Base-by-base conservation (phyloP, 2,329 filamentous ascomycete species). In the Pestalotiopsis fici region DNA sequence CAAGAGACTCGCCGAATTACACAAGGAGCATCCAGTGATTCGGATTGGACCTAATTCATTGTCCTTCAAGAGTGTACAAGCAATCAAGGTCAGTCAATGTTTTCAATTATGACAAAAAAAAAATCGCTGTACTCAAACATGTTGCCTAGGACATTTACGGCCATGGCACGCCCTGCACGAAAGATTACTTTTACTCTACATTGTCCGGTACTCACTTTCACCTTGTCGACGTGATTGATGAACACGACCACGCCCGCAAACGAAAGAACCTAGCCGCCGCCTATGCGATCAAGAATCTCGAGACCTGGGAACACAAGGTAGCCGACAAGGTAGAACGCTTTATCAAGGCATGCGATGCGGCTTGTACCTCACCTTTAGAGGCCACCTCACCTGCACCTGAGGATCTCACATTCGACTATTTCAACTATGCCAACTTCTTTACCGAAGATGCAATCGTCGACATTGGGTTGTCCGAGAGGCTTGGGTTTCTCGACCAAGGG, bases 381-480 rank as follows among this genome's bases (percentile, higher is more conserved):
- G 31, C 5, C 1, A 4, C 7, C 2, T 3, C 7, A 7, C 15
- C n/a, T 74, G 77, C 11, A 71, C 77, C n/a, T 0, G 70, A 73
- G 4, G 83, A 86, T 62, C 66, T 85, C 27, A 84, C 78, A 0
- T 77, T 88, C 15, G 83, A 88, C 70, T 85, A 83, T 65, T 82
- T 85, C 3, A 77, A 78, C 4, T 88, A 82, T 81, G 79, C 81
- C 27, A 88, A 87, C 74, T 86, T 85, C 76, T 88, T 88, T 73
- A 85, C 84, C 0, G 77, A 88, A 18, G 86, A 88, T 66, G 86
- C 85, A 2, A 87, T 88, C 63, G 85, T 83, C n/a, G 84, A 88
- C 64, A 88, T 88, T 72, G 86, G 85, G 1, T 77, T 88, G 0
- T 82, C 79, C 0, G 81, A 86, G 64, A 79, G 78, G n/a, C 79